Conservation (phyloP, 306 rosid species). For the Neltuma alba region DNA sequence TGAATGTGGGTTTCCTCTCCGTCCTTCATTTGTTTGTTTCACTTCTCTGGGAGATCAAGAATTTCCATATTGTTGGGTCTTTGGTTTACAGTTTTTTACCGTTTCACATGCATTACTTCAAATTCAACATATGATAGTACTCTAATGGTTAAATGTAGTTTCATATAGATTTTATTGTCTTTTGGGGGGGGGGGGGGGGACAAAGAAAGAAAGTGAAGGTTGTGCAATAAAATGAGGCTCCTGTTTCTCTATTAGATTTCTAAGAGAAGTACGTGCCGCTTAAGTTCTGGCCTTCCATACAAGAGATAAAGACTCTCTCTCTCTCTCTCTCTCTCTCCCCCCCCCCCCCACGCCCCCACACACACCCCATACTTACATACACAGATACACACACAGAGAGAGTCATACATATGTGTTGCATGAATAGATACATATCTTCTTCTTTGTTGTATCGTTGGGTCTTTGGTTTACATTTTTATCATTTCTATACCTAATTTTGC, state of each 20-base stretch:
- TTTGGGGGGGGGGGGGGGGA: too few species aligned
- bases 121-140: background rate
- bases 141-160: background rate
- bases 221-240: background rate
- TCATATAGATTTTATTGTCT: background rate
- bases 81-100: background rate
- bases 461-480: background rate
- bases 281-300: too few species aligned
- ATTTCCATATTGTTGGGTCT: background rate
- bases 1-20: background rate
- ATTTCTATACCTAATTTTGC: background rate
- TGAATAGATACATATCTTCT: too few species aligned
- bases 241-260: too few species aligned
- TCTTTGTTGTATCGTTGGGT: too few species aligned
- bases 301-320: too few species aligned
- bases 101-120: background rate
- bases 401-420: too few species aligned
- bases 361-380: too few species aligned
- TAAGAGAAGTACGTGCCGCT: too few species aligned
- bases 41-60: background rate
- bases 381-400: too few species aligned
- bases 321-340: too few species aligned
- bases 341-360: too few species aligned
- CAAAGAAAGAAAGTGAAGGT: background rate
- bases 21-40: background rate